Evolutionary conservation across 306 rosid species (phyloP), one percentile per base, ranked within the genome.

Genomic region (Mucuna pruriens): DNA sequence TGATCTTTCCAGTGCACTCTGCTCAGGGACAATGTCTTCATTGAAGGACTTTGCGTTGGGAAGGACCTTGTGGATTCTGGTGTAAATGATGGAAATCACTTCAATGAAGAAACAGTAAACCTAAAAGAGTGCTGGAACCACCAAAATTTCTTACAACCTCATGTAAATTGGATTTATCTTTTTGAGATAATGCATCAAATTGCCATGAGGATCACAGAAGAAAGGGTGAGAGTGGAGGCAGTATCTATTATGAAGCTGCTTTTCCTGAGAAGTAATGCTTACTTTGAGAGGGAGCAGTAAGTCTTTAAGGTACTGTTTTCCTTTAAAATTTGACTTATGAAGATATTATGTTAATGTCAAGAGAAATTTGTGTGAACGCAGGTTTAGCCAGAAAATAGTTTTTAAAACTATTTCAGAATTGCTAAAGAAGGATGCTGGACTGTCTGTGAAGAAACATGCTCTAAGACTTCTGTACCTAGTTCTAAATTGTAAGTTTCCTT

Each of bases 1-100:
- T 93, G 99, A 95, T 95, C 93, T 91, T 91, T 90, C 94, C 97
- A 90, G 97, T 95, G 95, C 90, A 93, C 90, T 95, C 92, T 95
- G 91, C 97, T 89, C 99, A 95, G 99, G 97, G 90, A 90, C 87
- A 92, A 87, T 82, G 84, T 95, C 85, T 74, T 82, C 62, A 71
- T 91, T 48, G 94, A 88, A 62, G 91, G 89, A 76, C 71, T 86
- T 84, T 49, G 83, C 86, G 7, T 34, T 31, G 87, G 85, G 72
- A 82, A 86, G 80, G 80, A 78, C 65, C 7, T 48, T 86, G 65
- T 63, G 79, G 87, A 91, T 83, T 78, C 76, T 80, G 76, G 54
- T 73, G 83, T 70, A 44, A 84, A 79, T 74, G 84, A 82, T 81
- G 85, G 80, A 46, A 87, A 71, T 51, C 66, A 79, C 36, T 67